Evolutionary conservation across 2,329 filamentous ascomycete species (phyloP).

Genomic region (Orbilia javanica): DNA sequence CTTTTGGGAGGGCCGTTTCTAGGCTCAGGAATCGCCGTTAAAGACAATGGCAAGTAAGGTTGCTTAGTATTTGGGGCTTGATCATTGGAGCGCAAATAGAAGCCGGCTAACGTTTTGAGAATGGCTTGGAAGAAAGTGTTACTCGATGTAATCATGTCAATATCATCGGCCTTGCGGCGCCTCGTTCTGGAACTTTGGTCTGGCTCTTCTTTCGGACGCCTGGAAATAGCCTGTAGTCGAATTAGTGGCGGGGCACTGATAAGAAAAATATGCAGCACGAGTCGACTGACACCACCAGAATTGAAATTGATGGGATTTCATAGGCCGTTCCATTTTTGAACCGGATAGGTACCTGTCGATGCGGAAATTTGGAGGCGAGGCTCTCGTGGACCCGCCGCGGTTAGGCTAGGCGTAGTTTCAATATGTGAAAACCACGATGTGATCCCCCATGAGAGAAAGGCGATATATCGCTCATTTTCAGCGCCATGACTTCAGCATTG

Average conservation of each 20-base stretch:
- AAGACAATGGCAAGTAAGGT: not conserved
- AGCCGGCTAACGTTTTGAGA: constrained; percentile 24
- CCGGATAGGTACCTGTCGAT: constrained; percentile 22
- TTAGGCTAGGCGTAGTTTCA: constrained; percentile 20
- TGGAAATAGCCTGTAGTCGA: constrained; percentile 30
- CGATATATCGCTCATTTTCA: constrained; percentile 51
- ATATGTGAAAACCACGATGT: constrained; percentile 33
- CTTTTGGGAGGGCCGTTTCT: constrained; percentile 21
- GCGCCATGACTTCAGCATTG: constrained; percentile 37
- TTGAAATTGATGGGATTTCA: constrained; percentile 29
- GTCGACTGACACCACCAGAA: constrained; percentile 45
- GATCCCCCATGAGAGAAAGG: constrained; percentile 26
- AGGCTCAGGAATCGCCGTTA: constrained; percentile 32
- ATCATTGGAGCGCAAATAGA: constrained; percentile 42
- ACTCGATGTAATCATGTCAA: constrained; percentile 59
- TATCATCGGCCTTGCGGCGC: constrained; percentile 30
- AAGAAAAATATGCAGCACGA: constrained; percentile 34
- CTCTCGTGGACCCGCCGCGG: constrained; percentile 31
- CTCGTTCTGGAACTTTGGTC: constrained; percentile 12
- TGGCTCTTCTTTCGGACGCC: constrained; percentile 28
- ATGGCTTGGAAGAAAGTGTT: constrained; percentile 39
- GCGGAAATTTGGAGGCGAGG: constrained; percentile 41
- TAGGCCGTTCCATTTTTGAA: constrained; percentile 19
- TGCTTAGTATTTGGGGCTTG: constrained; percentile 42
- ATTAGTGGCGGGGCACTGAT: constrained; percentile 43